Evolutionary conservation across 371 early-diverging fungal genomes (phyloP).

Genomic region (Globomyces sp.): DNA sequence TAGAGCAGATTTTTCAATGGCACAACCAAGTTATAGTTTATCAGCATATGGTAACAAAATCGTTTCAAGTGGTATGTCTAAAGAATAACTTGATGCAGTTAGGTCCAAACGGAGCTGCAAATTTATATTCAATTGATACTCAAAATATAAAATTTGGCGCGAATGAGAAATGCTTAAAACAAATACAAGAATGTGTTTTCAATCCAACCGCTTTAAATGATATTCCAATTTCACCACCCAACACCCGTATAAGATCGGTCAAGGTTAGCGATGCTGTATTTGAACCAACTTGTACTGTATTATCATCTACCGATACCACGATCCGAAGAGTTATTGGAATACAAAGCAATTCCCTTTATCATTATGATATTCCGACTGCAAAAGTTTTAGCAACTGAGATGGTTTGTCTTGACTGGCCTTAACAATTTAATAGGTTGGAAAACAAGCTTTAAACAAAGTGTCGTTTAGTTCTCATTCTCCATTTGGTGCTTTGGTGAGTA

Average conservation of each 20-base stretch:
- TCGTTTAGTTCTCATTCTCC: conserved; percentile 40
- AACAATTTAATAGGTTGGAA: conserved; percentile 20
- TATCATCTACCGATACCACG: conserved; percentile 8
- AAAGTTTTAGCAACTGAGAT: conserved; percentile 25
- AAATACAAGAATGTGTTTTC: conserved; percentile 29
- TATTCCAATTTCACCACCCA: conserved; percentile 42
- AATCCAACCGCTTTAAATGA: conserved; percentile 12
- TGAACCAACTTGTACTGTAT: conserved; percentile 18
- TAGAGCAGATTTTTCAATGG: conserved; percentile 40
- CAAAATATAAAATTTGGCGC: conserved; percentile 27
- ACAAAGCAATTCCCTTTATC: conserved; percentile 20
- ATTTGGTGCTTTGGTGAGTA: conserved; percentile 29
- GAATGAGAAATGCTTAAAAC: conserved; percentile 42
- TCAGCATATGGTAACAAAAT: conserved; percentile 29
- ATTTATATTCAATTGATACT: conserved; percentile 33
- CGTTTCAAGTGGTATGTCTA: conserved; percentile 27
- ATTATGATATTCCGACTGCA: conserved; percentile 29
- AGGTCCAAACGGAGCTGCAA: conserved; percentile 32
- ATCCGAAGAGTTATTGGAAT: conserved; percentile 29
- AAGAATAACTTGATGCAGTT: no score
- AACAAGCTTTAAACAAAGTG: conserved; percentile 28
- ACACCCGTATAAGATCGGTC: conserved; percentile 27
- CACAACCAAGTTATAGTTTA: conserved; percentile 33
- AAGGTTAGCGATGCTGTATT: conserved; percentile 36
- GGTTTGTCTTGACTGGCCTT: no score